These are phyloP conservation scores for Cucumis cinereus DNA, from an alignment of 306 rosid genomes.

Conservation along the genomic window DNA sequence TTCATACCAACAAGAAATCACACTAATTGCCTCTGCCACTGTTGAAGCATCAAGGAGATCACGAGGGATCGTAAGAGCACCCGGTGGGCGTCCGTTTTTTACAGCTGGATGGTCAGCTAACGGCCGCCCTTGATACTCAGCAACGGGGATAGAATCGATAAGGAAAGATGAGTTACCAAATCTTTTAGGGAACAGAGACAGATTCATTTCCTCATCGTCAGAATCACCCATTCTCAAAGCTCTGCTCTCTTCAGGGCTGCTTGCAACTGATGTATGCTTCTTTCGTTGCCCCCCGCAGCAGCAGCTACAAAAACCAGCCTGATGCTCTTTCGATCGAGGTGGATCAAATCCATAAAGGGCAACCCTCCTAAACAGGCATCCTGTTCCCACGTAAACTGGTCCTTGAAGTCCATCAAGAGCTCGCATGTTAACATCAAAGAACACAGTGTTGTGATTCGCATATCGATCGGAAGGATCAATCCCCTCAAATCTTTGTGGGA, in stretches of 20 bases:
- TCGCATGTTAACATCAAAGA: slow-evolving; percentile 95
- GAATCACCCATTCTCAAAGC: slow-evolving; percentile 78
- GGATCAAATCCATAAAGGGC: slow-evolving; percentile 94
- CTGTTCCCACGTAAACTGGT: slow-evolving; percentile 94
- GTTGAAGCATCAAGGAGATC: slow-evolving; percentile 89
- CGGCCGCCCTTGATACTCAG: slow-evolving; percentile 96
- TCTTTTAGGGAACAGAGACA: slow-evolving; percentile 62
- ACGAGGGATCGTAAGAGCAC: slow-evolving; percentile 73
- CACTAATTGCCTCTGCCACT: slow-evolving; percentile 94
- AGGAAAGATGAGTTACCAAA: slow-evolving; percentile 90
- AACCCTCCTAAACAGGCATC: slow-evolving; percentile 80
- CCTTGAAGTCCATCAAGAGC: slow-evolving; percentile 98
- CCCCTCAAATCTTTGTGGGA: slow-evolving; percentile 97
- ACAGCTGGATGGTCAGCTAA: slow-evolving; percentile 98
- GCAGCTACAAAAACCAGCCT: slow-evolving; percentile 51
- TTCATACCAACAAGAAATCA: slow-evolving; percentile 95
- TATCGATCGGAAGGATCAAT: slow-evolving; percentile 95
- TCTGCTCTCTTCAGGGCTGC: slow-evolving; percentile 52
- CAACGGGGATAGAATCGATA: slow-evolving; percentile 85
- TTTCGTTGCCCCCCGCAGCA: slow-evolving; percentile 48
- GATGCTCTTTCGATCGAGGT: slow-evolving; percentile 71
- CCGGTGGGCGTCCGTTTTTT: slow-evolving; percentile 83
- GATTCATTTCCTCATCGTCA: slow-evolving; percentile 82
- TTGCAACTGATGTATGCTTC: slow-evolving; percentile 42
- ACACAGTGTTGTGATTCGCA: slow-evolving; percentile 93